phyloP scores from a whole-genome alignment of 2,329 filamentous ascomycete species.

The Endothia cerciana region DNA sequence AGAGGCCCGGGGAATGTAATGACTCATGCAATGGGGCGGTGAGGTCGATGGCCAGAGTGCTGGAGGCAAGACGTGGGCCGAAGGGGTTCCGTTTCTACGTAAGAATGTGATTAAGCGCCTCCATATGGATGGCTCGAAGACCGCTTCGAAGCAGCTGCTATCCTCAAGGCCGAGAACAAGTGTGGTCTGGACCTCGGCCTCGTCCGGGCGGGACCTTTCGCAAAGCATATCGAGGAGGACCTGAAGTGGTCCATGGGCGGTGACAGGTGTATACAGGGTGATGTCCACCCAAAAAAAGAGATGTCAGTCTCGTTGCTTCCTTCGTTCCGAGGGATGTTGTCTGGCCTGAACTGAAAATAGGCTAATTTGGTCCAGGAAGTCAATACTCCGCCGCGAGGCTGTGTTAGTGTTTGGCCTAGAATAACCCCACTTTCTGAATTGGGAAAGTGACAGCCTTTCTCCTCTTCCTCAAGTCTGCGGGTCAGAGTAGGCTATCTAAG shows the following conservation, averaged over 20 bases:
- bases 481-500: background rate
- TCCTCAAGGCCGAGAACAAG: background rate
- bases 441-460: conserved; percentile 17
- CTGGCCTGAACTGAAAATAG: background rate
- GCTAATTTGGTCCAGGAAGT: background rate
- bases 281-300: background rate
- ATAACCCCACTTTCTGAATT: conserved; percentile 9
- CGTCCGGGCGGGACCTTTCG: background rate
- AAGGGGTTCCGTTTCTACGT: background rate
- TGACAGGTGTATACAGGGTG: background rate
- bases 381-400: conserved; percentile 2
- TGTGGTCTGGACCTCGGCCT: background rate
- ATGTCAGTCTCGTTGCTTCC: background rate
- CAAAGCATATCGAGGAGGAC: background rate
- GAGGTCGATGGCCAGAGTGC: background rate
- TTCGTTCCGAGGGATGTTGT: background rate
- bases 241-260: too few relatives aligned
- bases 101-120: background rate
- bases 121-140: too few relatives aligned
- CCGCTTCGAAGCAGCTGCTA: background rate
- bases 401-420: conserved; percentile 1
- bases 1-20: background rate
- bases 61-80: background rate
- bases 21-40: background rate
- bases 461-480: background rate